Conservation (phyloP, 2,329 filamentous ascomycete genomes). For the Lasiodiplodia citricola region DNA sequence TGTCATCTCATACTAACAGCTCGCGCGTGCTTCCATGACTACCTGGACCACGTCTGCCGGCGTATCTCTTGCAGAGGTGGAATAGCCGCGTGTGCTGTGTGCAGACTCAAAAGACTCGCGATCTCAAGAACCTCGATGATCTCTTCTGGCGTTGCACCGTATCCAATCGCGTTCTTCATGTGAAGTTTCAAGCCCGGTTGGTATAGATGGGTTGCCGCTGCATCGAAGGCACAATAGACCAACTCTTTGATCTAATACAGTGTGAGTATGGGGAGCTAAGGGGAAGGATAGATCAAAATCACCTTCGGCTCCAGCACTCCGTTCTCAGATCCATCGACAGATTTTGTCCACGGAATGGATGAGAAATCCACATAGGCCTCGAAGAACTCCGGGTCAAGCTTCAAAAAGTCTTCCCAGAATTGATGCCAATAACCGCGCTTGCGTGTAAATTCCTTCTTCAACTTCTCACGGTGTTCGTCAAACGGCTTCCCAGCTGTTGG, state of each 20-base stretch:
- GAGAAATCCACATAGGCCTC: conserved; percentile 55
- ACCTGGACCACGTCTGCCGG: too few relatives aligned
- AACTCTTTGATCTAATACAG: conserved; percentile 47
- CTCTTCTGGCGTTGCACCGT: conserved; percentile 53
- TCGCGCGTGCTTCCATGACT: too few relatives aligned
- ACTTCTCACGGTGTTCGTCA: conserved; percentile 42
- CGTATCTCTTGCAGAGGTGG: conserved; percentile 29
- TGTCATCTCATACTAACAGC: too few relatives aligned
- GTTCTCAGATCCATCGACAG: conserved; percentile 32
- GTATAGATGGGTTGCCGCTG: conserved; percentile 55
- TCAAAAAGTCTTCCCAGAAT: conserved; percentile 53
- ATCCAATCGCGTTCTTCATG: conserved; percentile 55
- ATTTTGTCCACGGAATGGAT: conserved; percentile 48
- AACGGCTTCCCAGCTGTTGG: conserved; percentile 32
- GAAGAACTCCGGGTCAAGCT: conserved; percentile 55
- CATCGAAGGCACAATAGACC: conserved; percentile 56
- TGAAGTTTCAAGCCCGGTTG: conserved; percentile 54
- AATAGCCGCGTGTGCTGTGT: conserved; percentile 38
- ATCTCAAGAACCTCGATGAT: conserved; percentile 57
- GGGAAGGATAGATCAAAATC: neutral
- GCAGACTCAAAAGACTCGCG: conserved; percentile 42
- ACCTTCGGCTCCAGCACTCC: conserved; percentile 53
- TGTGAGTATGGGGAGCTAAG: neutral
- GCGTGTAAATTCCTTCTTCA: conserved; percentile 51
- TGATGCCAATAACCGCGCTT: conserved; percentile 55